Evolutionary conservation across 495 filamentous ascomycete species (phyloP).

Genomic region (Lichina pygmaea): DNA sequence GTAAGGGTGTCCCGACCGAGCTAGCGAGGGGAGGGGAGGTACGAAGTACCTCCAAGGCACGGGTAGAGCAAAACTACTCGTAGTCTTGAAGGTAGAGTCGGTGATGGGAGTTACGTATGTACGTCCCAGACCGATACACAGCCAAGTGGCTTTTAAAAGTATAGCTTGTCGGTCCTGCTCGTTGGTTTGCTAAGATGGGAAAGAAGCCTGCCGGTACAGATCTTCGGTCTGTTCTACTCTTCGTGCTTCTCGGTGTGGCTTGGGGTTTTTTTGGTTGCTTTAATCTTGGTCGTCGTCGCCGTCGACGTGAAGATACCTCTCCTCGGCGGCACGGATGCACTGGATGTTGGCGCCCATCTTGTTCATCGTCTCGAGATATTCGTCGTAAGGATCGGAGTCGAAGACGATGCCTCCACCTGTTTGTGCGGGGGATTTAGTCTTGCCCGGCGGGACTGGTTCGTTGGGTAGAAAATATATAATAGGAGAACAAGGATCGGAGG

Average conservation of each 20-base stretch:
- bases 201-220: no score
- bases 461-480: neutral
- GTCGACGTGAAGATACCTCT: neutral
- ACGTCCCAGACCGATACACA: no score
- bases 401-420: constrained; percentile 88
- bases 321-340: constrained; percentile 61
- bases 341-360: constrained; percentile 75
- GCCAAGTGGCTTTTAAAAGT: no score
- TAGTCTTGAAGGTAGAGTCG: no score
- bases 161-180: no score
- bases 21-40: no score
- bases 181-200: no score
- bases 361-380: constrained; percentile 93
- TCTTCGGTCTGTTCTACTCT: neutral
- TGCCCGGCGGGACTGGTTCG: neutral
- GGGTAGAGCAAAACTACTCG: no score
- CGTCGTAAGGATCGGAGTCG: constrained; percentile 79
- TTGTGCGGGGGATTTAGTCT: neutral
- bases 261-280: neutral
- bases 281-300: neutral
- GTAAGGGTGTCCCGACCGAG: no score
- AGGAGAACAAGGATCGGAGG: neutral
- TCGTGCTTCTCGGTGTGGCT: neutral
- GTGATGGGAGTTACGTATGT: no score
- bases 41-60: no score